Conservation (phyloP, 805 yeast species). For the Pichia kluyveri region DNA sequence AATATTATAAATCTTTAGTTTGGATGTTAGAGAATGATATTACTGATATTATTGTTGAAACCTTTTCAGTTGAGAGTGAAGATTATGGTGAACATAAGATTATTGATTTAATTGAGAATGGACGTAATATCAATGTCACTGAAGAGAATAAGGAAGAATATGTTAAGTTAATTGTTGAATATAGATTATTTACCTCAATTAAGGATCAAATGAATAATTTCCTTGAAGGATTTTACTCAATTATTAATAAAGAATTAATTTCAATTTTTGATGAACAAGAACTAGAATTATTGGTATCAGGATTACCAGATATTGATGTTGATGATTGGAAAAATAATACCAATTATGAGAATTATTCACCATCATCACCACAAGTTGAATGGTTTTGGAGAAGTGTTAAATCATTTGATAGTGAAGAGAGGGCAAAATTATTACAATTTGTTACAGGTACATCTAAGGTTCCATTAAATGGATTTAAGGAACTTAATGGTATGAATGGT, state of each 20-base stretch:
- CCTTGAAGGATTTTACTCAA: conserved; percentile 79
- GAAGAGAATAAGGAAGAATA: conserved; percentile 88
- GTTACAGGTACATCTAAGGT: conserved; percentile 97
- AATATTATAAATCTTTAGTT: conserved; percentile 80
- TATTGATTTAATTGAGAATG: conserved; percentile 76
- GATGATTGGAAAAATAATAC: conserved; percentile 93
- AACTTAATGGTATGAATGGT: conserved; percentile 81
- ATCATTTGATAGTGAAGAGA: conserved; percentile 86
- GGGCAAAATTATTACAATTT: conserved; percentile 89
- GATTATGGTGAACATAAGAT: conserved; percentile 86
- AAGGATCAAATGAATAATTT: conserved; percentile 82
- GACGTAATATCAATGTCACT: conserved; percentile 77
- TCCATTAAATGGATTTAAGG: conserved; percentile 89
- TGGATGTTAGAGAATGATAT: conserved; percentile 98
- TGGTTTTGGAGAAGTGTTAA: conserved; percentile 99
- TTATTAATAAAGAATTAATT: conserved; percentile 75
- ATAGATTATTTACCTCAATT: conserved; percentile 73
- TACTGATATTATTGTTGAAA: conserved; percentile 90
- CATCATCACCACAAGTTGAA: conserved; percentile 77
- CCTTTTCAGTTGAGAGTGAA: conserved; percentile 86
- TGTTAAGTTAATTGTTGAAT: conserved; percentile 78
- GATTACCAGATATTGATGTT: conserved; percentile 92
- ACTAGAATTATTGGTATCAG: conserved; percentile 83
- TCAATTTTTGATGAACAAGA: conserved; percentile 93
- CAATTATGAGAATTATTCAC: conserved; percentile 68